These are phyloP conservation scores for Wallacemonas sp. DNA, from an alignment of 208 protist genomes.

Conservation along the genomic window DNA sequence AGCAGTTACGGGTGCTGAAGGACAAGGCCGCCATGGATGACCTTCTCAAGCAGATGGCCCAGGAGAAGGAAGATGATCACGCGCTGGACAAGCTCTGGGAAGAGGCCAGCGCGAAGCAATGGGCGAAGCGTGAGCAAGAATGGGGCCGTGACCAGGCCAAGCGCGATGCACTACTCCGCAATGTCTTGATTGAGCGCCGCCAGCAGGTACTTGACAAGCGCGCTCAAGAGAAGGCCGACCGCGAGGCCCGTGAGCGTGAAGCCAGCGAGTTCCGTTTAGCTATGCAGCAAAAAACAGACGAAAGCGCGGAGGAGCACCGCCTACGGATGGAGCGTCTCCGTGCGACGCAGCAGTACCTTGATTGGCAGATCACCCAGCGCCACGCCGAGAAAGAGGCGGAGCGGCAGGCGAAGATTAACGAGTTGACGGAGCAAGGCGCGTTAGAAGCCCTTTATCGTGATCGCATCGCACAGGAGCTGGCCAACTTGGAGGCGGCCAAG, in stretches of 20 bases:
- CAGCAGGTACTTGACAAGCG: slow-evolving; percentile 83
- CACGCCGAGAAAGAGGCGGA: slow-evolving; percentile 42
- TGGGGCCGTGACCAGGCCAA: slow-evolving; percentile 66
- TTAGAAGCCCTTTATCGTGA: slow-evolving; percentile 58
- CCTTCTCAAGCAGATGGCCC: slow-evolving; percentile 47
- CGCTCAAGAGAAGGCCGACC: slow-evolving; percentile 37
- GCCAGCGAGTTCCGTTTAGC: slow-evolving; percentile 46
- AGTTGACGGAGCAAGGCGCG: slow-evolving; percentile 60
- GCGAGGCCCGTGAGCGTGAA: slow-evolving; percentile 37
- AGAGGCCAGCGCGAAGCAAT: slow-evolving; percentile 78
- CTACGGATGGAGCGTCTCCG: slow-evolving; percentile 45
- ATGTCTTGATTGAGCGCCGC: slow-evolving; percentile 68
- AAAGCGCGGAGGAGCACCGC: slow-evolving; percentile 36
- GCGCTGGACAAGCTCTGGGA: slow-evolving; percentile 77
- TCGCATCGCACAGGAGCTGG: slow-evolving; percentile 69
- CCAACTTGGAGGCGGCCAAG: slow-evolving; percentile 74
- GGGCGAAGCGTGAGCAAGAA: slow-evolving; percentile 74
- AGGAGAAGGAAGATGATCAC: slow-evolving; percentile 48
- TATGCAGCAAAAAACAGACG: slow-evolving; percentile 29
- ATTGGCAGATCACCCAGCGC: slow-evolving; percentile 62
- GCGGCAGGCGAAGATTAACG: slow-evolving; percentile 29
- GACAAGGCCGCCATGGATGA: slow-evolving; percentile 50
- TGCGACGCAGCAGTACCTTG: slow-evolving; percentile 71
- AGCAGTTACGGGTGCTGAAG: slow-evolving; percentile 31
- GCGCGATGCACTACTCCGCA: slow-evolving; percentile 64